Evolutionary conservation across 169 alveolate species (phyloP).

Genomic region (Perkinsus olseni): DNA sequence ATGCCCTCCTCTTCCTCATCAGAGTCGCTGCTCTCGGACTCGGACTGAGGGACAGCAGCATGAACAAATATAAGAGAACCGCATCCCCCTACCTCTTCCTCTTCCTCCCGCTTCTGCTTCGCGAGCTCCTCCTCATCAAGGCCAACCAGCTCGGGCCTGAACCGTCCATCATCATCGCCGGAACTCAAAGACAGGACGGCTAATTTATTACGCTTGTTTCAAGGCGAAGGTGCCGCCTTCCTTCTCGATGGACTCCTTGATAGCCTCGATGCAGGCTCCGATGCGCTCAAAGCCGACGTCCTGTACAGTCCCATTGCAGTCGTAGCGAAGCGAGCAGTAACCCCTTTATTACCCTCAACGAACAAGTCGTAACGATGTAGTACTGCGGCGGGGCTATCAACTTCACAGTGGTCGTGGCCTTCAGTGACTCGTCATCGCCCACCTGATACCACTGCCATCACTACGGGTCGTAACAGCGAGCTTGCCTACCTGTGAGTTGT

Average conservation of each 20-base stretch:
- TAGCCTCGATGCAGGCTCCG: background rate
- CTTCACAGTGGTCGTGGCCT: conserved; percentile 56
- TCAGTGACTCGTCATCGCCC: background rate
- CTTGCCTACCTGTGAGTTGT: background rate
- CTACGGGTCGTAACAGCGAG: conserved; percentile 28
- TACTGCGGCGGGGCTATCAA: conserved; percentile 85
- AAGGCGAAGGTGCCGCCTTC: background rate
- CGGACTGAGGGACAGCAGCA: background rate
- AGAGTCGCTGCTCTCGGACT: background rate
- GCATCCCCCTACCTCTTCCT: background rate
- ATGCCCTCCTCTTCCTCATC: background rate
- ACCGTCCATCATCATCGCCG: background rate
- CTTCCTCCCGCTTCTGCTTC: background rate
- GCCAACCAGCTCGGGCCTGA: background rate
- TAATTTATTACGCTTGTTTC: background rate
- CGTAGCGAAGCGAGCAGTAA: background rate
- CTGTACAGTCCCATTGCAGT: background rate
- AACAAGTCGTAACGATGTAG: conserved; percentile 73
- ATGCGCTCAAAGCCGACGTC: background rate
- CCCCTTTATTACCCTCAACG: background rate
- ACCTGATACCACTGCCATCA: conserved; percentile 27
- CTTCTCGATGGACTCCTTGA: background rate
- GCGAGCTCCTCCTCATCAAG: background rate
- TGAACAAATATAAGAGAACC: background rate
- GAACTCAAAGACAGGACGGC: background rate